Conservation (phyloP, 345 rosid genomes). For the Hibiscus trionum region DNA sequence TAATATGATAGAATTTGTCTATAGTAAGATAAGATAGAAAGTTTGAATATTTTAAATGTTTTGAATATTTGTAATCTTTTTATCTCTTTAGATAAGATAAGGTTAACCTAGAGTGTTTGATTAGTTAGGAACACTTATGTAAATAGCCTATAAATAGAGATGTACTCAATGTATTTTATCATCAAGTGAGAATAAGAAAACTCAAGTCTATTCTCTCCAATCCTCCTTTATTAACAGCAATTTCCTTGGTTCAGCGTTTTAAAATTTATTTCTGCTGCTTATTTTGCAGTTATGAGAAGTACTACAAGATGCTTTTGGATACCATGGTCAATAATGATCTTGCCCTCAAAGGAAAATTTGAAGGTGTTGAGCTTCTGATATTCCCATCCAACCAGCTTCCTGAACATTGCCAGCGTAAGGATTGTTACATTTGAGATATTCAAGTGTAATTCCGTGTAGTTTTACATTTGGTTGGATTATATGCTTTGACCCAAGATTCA, state of each 20-base stretch:
- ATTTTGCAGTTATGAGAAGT: slow-evolving; percentile 58
- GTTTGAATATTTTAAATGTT: too few species aligned
- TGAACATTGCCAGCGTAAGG: slow-evolving; percentile 79
- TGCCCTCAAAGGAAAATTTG: slow-evolving; percentile 73
- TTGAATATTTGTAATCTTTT: too few species aligned
- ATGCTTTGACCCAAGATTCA: slow-evolving; percentile 1
- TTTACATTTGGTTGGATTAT: slow-evolving; percentile 1
- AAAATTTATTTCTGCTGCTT: slow-evolving; percentile 15
- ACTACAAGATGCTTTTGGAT: slow-evolving; percentile 71
- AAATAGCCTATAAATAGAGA: too few species aligned
- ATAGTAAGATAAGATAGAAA: too few species aligned
- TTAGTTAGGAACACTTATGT: too few species aligned
- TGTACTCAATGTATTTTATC: too few species aligned
- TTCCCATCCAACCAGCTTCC: slow-evolving; percentile 90
- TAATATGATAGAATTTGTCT: too few species aligned
- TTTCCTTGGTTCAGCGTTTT: neutral
- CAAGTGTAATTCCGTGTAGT: neutral
- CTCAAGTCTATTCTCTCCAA: too few species aligned
- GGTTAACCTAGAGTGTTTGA: too few species aligned
- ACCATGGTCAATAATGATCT: slow-evolving; percentile 72
- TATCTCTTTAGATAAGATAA: too few species aligned
- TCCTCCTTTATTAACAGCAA: neutral
- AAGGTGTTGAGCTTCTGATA: slow-evolving; percentile 68
- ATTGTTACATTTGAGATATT: slow-evolving; percentile 7
- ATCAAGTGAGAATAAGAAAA: too few species aligned